Evolutionary conservation across 495 filamentous ascomycete genomes (phyloP).

Genomic region (Astrocystis sublimbata): DNA sequence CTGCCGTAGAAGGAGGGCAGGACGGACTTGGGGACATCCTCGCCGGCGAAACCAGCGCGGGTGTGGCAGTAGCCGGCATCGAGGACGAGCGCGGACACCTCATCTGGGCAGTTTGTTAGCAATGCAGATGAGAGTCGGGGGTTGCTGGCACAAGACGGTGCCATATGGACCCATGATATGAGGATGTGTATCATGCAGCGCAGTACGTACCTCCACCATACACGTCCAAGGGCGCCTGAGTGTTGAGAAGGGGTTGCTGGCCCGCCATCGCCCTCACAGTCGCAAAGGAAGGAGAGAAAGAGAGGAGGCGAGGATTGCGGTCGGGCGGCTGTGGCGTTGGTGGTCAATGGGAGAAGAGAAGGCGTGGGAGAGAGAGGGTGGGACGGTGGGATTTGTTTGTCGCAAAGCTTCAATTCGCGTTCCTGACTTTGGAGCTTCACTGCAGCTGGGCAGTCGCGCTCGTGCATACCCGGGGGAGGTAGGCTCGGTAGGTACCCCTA

Average conservation of each 20-base stretch:
- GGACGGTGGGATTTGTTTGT: not conserved
- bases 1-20: conserved; percentile 81
- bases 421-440: conserved; percentile 1
- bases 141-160: too few relatives aligned
- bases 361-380: not conserved
- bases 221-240: conserved; percentile 61
- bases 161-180: not conserved
- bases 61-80: conserved; percentile 89
- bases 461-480: too few relatives aligned
- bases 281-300: not conserved
- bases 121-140: conserved; percentile 23
- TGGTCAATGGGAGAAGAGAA: not conserved
- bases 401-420: not conserved
- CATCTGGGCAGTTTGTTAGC: conserved; percentile 57
- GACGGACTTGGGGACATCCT: conserved; percentile 94
- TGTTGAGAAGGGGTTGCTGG: conserved; percentile 32
- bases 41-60: conserved; percentile 94
- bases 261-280: conserved; percentile 21
- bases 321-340: too few relatives aligned
- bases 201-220: conserved; percentile 75
- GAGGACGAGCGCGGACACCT: conserved; percentile 94
- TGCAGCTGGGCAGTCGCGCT: too few relatives aligned
- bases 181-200: conserved; percentile 9
- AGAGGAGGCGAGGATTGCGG: not conserved
- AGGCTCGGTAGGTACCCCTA: too few relatives aligned